Evolutionary conservation across 768 basidiomycete species (phyloP).

Genomic region (Hemileccinum rubropunctum): DNA sequence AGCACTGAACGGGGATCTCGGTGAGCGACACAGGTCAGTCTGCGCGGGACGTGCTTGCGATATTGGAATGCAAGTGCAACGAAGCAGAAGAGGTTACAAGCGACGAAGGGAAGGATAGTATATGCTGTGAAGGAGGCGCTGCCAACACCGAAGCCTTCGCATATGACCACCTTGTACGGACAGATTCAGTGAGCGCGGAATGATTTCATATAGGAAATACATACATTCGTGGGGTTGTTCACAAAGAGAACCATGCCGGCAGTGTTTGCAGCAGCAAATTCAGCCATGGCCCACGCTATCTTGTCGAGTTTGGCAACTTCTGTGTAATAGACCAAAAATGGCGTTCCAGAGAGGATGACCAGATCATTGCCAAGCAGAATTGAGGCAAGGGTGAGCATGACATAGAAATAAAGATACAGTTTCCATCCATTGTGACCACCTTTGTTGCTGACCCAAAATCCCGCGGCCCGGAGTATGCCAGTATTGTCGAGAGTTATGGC

Average conservation of each 20-base stretch:
- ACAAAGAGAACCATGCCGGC: constrained; percentile 75
- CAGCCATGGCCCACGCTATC: constrained; percentile 67
- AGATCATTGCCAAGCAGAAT: constrained; percentile 92
- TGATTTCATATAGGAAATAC: neutral
- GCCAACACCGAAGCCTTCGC: constrained; percentile 78
- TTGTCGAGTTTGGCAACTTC: constrained; percentile 50
- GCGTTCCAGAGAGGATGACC: constrained; percentile 87
- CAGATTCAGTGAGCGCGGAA: neutral
- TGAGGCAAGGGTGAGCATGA: constrained; percentile 76
- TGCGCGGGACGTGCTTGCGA: constrained; percentile 50
- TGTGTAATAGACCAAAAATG: constrained; percentile 88
- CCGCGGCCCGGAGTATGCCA: constrained; percentile 81
- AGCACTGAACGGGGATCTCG: constrained; percentile 60
- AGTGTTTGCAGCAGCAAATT: constrained; percentile 79
- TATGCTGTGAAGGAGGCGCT: constrained; percentile 81
- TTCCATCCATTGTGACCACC: constrained; percentile 68
- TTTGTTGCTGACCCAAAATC: constrained; percentile 83
- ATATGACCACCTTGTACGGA: constrained; percentile 58
- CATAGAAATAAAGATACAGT: constrained; percentile 78
- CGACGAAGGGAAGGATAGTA: constrained; percentile 78
- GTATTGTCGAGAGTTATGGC: constrained; percentile 89
- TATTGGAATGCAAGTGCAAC: constrained; percentile 59
- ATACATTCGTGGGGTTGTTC: constrained; percentile 85
- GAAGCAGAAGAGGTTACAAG: constrained; percentile 59
- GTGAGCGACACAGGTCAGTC: constrained; percentile 34